These are phyloP conservation scores for Polysphondylium violaceum DNA, from an alignment of 78 protist genomes.

Conservation along the genomic window DNA sequence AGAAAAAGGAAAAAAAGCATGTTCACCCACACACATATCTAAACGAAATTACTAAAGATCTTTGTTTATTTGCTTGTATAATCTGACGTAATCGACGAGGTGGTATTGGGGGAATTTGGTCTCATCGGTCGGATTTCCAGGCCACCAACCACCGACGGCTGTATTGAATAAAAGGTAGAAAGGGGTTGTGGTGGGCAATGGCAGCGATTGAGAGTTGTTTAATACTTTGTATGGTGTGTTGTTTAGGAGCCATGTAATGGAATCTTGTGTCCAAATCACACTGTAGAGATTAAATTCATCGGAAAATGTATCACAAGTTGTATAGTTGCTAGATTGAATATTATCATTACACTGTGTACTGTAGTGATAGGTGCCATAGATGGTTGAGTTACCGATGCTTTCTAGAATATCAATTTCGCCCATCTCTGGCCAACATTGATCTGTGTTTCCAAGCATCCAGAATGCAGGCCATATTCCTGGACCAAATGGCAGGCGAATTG, in stretches of 20 bases:
- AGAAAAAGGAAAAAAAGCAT: background rate
- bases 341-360: conserved; percentile 2
- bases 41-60: too few species aligned
- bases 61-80: background rate
- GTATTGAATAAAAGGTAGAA: background rate
- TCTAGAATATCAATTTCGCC: conserved; percentile 29
- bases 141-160: conserved; percentile 9
- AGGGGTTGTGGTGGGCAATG: conserved; percentile 2
- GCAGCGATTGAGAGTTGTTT: background rate
- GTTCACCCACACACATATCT: background rate
- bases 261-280: conserved; percentile 6
- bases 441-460: background rate
- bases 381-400: background rate
- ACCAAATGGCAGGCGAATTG: background rate
- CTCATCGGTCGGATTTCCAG: background rate
- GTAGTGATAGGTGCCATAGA: conserved; percentile 10
- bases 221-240: background rate
- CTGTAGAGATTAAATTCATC: conserved; percentile 9
- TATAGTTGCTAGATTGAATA: background rate
- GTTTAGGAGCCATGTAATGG: background rate
- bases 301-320: background rate
- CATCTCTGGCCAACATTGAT: background rate
- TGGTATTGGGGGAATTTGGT: background rate
- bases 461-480: background rate
- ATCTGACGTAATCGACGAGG: background rate